These are phyloP conservation scores for Aureobasidium mangrovei DNA, from an alignment of 2,329 filamentous ascomycete species.

Conservation along the genomic window DNA sequence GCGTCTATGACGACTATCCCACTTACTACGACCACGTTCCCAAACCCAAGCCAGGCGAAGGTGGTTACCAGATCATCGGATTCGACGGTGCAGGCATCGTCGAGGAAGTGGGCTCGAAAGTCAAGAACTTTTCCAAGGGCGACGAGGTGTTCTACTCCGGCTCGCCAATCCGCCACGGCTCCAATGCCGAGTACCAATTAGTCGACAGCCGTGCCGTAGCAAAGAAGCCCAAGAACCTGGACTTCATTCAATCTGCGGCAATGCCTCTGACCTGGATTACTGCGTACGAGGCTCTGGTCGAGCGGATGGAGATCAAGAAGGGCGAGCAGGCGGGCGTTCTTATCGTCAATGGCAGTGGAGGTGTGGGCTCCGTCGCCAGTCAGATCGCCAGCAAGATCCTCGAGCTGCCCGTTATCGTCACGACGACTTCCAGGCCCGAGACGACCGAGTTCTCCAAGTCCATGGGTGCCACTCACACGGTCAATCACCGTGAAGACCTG, in stretches of 20 bases:
- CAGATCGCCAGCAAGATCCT: slow-evolving; percentile 37
- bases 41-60: slow-evolving; percentile 17
- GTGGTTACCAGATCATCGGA: slow-evolving; percentile 32
- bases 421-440: slow-evolving; percentile 36
- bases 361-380: slow-evolving; percentile 36
- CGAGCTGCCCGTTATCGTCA: slow-evolving; percentile 35
- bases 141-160: slow-evolving; percentile 39
- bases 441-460: slow-evolving; percentile 31
- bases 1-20: slow-evolving; percentile 30
- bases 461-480: slow-evolving; percentile 37
- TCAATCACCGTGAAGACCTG: slow-evolving; percentile 36
- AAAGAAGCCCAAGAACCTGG: slow-evolving; percentile 32
- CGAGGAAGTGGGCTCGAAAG: slow-evolving; percentile 22
- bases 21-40: slow-evolving; percentile 29
- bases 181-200: slow-evolving; percentile 35
- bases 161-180: slow-evolving; percentile 32
- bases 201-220: slow-evolving; percentile 34
- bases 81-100: slow-evolving; percentile 37
- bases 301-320: slow-evolving; percentile 33
- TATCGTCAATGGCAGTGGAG: slow-evolving; percentile 41
- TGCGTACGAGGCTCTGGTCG: slow-evolving; percentile 37
- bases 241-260: slow-evolving; percentile 34
- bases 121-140: slow-evolving; percentile 32
- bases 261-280: slow-evolving; percentile 39
- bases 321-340: slow-evolving; percentile 33